Conservation (phyloP, 208 protist species). For the Leishmania amazonensis region DNA sequence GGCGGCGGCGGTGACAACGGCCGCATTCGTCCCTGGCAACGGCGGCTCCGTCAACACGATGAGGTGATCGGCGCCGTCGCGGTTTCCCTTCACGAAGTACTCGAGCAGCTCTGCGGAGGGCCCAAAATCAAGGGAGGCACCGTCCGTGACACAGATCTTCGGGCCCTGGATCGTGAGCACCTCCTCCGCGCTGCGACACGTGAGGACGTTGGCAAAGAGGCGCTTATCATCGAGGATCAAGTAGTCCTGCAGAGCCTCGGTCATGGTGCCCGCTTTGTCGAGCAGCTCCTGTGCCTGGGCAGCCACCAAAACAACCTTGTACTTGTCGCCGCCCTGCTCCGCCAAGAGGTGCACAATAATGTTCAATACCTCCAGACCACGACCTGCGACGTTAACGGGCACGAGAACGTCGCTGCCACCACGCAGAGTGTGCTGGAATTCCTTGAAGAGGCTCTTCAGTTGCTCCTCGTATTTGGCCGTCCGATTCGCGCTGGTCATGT, state of each 20-base stretch:
- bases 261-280: slow-evolving; percentile 85
- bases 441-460: slow-evolving; percentile 70
- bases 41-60: slow-evolving; percentile 65
- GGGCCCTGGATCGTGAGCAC: slow-evolving; percentile 55
- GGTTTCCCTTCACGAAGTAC: slow-evolving; percentile 37
- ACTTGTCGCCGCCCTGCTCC: slow-evolving; percentile 78
- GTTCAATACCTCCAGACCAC: slow-evolving; percentile 81
- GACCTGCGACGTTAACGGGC: slow-evolving; percentile 70
- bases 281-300: slow-evolving; percentile 79
- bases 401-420: slow-evolving; percentile 86
- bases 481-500: slow-evolving; percentile 12
- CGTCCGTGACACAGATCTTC: slow-evolving; percentile 83
- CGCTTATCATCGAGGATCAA: slow-evolving; percentile 71
- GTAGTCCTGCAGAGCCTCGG: slow-evolving; percentile 75
- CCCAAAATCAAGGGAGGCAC: slow-evolving; percentile 74
- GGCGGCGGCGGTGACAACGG: slow-evolving; percentile 26
- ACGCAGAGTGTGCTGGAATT: slow-evolving; percentile 82
- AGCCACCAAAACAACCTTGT: slow-evolving; percentile 80
- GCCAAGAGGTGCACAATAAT: slow-evolving; percentile 67
- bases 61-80: slow-evolving; percentile 59
- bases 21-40: slow-evolving; percentile 59
- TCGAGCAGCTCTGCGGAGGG: slow-evolving; percentile 72
- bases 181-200: slow-evolving; percentile 78
- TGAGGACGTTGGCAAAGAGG: slow-evolving; percentile 76
- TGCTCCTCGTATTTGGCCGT: slow-evolving; percentile 66